These are phyloP conservation scores for Solanum hybrid DNA, from an alignment of 305 asterid genomes.

Conservation along the genomic window DNA sequence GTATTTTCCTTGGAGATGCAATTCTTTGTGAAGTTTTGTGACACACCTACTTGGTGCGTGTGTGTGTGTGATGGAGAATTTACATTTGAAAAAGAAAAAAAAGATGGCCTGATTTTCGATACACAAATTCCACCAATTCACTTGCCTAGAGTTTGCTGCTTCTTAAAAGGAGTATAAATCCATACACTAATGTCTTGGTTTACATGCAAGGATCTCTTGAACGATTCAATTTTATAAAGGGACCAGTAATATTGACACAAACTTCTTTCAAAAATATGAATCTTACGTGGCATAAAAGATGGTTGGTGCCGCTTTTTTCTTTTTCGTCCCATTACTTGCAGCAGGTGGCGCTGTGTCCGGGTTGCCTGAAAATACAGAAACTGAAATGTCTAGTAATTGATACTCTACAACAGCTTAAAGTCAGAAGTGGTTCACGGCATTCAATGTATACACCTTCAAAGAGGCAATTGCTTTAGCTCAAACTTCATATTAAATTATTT, in stretches of 20 bases:
- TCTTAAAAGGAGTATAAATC: not conserved
- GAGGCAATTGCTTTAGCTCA: not conserved
- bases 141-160: not conserved
- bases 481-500: not conserved
- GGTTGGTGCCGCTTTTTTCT: constrained; percentile 45
- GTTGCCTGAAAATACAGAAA: constrained; percentile 32
- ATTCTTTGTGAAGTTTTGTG: not conserved
- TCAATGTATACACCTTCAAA: not conserved
- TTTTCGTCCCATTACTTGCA: constrained; percentile 32
- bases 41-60: not conserved
- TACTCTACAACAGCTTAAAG: not conserved
- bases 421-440: not conserved
- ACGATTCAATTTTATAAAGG: not conserved
- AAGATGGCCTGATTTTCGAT: not conserved
- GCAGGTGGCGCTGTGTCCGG: constrained; percentile 29
- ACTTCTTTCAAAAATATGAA: not conserved
- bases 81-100: not conserved
- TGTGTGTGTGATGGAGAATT: not conserved
- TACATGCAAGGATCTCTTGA: not conserved
- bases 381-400: not conserved
- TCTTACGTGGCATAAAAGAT: constrained; percentile 82
- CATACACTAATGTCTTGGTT: not conserved
- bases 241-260: not conserved
- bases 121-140: not conserved
- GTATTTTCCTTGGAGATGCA: not conserved